Percentiles rank a stretch among this genome's conserved stretches.
Evolutionary conservation across 1,284 basidiomycete genomes (phyloP).

Genomic region (Fistulina hepatica): DNA sequence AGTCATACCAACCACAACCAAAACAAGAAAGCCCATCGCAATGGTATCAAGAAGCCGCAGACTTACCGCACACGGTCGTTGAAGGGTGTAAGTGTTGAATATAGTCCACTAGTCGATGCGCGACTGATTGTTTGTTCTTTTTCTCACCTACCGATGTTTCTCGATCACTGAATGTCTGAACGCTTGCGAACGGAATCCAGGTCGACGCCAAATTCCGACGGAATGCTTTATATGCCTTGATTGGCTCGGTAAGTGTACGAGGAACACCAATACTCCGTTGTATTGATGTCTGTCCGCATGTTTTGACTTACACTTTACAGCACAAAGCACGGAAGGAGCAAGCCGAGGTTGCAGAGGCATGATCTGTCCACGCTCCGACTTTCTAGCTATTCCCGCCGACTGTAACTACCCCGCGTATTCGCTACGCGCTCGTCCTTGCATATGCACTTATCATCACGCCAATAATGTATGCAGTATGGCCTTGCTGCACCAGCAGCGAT

Average conservation of each 20-base stretch:
- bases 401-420: too few species aligned
- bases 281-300: constrained; percentile 35
- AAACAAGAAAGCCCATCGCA: constrained; percentile 90
- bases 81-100: constrained; percentile 84
- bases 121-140: constrained; percentile 2
- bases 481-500: too few species aligned
- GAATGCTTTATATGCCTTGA: constrained; percentile 22
- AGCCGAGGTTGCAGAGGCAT: constrained; percentile 40
- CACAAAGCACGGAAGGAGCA: constrained; percentile 51
- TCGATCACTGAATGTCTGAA: neutral
- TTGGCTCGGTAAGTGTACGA: constrained; percentile 85
- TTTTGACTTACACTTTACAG: constrained; percentile 24
- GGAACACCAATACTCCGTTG: constrained; percentile 68
- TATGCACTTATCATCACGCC: too few species aligned
- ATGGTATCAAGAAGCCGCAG: constrained; percentile 85
- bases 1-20: constrained; percentile 93
- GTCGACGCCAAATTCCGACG: constrained; percentile 73
- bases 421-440: too few species aligned
- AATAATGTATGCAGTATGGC: too few species aligned
- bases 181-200: constrained; percentile 27
- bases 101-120: constrained; percentile 1
- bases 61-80: constrained; percentile 72
- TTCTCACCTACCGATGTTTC: constrained; percentile 5
- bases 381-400: too few species aligned
- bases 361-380: too few species aligned